These are phyloP conservation scores for Cercospora zeae-maydis DNA, from an alignment of 2,329 filamentous ascomycete genomes.

Conservation along the genomic window DNA sequence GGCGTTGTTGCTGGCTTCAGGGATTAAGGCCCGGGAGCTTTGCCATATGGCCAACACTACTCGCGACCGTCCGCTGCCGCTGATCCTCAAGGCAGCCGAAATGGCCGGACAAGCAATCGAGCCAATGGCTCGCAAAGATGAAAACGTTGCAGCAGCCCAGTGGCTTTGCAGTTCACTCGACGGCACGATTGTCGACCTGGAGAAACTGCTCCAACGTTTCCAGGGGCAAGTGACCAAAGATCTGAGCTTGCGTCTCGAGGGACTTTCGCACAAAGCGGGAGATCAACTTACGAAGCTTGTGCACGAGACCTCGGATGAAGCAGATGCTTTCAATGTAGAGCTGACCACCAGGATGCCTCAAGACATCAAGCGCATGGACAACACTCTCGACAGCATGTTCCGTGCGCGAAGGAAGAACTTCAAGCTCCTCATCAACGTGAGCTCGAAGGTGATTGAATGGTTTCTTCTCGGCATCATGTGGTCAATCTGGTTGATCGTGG, in stretches of 20 bases:
- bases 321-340: constrained; percentile 73
- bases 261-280: constrained; percentile 47
- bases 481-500: constrained; percentile 88
- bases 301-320: constrained; percentile 68
- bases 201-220: constrained; percentile 52
- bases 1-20: constrained; percentile 73
- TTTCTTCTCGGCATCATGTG: constrained; percentile 83
- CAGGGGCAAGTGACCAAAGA: constrained; percentile 44
- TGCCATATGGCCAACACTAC: constrained; percentile 58
- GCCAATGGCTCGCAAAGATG: constrained; percentile 49
- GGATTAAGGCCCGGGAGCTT: constrained; percentile 86
- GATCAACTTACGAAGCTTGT: constrained; percentile 57
- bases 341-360: constrained; percentile 73
- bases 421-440: constrained; percentile 68
- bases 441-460: constrained; percentile 86
- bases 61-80: constrained; percentile 33
- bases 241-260: constrained; percentile 44
- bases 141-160: constrained; percentile 53
- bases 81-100: constrained; percentile 38
- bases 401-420: constrained; percentile 70
- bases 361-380: constrained; percentile 74
- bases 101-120: constrained; percentile 43
- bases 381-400: constrained; percentile 66
- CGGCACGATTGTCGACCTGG: constrained; percentile 39
- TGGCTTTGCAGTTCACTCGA: constrained; percentile 49